A percentile compares a stretch with the other conserved stretches of the same genome.
phyloP scores from a whole-genome alignment of 106 monocot species.

The Allium sativum region DNA sequence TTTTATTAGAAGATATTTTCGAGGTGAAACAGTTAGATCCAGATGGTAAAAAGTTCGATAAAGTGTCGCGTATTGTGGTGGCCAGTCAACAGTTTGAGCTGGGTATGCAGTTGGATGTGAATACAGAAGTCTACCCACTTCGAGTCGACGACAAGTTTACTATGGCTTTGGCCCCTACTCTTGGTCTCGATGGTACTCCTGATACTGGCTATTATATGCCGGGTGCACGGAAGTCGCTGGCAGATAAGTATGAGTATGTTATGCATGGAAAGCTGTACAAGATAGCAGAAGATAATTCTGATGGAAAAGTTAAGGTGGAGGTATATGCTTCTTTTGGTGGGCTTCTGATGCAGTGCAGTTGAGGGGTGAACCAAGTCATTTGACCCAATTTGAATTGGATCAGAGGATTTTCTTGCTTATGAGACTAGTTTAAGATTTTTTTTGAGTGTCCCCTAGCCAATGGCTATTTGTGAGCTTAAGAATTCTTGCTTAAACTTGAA shows the following conservation, averaged over 20 bases:
- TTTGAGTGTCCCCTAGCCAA: too few species aligned
- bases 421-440: too few species aligned
- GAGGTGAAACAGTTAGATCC: conserved; percentile 42
- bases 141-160: conserved; percentile 67
- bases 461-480: too few species aligned
- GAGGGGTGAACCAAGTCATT: too few species aligned
- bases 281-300: conserved; percentile 64
- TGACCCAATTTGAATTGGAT: too few species aligned
- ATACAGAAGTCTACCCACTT: conserved; percentile 80
- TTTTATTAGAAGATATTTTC: conserved; percentile 60
- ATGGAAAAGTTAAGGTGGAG: conserved; percentile 53
- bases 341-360: too few species aligned
- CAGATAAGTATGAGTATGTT: conserved; percentile 95
- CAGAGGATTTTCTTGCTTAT: too few species aligned
- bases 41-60: conserved; percentile 89
- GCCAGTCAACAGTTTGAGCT: conserved; percentile 88
- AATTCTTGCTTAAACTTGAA: too few species aligned
- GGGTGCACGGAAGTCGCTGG: conserved; percentile 76
- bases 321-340: too few species aligned
- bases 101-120: conserved; percentile 86
- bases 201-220: conserved; percentile 68
- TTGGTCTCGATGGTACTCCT: conserved; percentile 84
- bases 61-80: conserved; percentile 89
- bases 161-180: conserved; percentile 75
- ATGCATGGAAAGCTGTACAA: conserved; percentile 96